Conservation (phyloP, 306 rosid genomes). For the Prunus padus region DNA sequence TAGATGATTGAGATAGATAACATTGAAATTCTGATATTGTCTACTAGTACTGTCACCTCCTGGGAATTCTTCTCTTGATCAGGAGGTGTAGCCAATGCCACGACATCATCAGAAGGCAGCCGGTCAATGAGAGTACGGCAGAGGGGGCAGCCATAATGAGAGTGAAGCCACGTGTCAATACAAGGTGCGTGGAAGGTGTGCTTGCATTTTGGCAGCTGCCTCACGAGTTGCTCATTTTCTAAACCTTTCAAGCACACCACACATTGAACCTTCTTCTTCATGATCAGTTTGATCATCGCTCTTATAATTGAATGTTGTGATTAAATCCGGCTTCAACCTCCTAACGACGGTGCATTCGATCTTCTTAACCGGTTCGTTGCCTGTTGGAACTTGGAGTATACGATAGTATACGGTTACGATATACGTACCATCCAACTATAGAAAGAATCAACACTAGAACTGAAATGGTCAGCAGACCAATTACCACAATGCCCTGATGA, state of each 20-base stretch:
- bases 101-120: background rate
- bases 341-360: background rate
- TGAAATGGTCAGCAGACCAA: conserved; percentile 7
- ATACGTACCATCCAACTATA: conserved; percentile 7
- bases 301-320: conserved; percentile 18
- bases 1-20: background rate
- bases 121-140: conserved; percentile 6
- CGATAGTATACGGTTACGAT: background rate
- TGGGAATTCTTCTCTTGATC: background rate
- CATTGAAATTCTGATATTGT: conserved; percentile 7
- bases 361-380: conserved; percentile 3
- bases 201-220: conserved; percentile 27
- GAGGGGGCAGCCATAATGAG: conserved; percentile 24
- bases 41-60: background rate
- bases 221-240: conserved; percentile 20
- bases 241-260: conserved; percentile 24
- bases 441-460: background rate
- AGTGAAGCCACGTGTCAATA: conserved; percentile 23
- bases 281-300: background rate
- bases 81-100: background rate
- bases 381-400: background rate
- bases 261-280: conserved; percentile 6
- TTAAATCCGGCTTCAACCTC: conserved; percentile 9
- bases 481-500: conserved; percentile 4
- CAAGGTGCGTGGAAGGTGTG: conserved; percentile 30